phyloP scores from a whole-genome alignment of 2,329 filamentous ascomycete species.

The Diplodia seriata region DNA sequence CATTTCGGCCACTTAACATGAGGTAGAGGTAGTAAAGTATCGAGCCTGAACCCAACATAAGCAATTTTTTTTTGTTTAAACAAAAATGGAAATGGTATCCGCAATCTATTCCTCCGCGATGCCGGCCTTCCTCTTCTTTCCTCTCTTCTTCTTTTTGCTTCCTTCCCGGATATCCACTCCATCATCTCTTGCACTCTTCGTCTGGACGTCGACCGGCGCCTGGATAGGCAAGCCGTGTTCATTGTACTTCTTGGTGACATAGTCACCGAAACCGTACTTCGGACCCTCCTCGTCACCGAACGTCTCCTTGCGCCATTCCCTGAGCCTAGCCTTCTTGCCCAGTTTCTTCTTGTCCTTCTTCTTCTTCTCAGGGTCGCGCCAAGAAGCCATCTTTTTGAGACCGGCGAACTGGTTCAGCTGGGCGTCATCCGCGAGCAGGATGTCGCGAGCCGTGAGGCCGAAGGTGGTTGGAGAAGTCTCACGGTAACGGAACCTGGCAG shows the following conservation, averaged over 20 bases:
- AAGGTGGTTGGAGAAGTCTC: slow-evolving; percentile 91
- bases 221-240: slow-evolving; percentile 37
- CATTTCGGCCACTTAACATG: neutral
- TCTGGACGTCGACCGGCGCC: slow-evolving; percentile 37
- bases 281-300: slow-evolving; percentile 67
- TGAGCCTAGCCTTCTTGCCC: slow-evolving; percentile 88
- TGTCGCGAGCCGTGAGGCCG: slow-evolving; percentile 87
- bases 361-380: slow-evolving; percentile 89
- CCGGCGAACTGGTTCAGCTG: slow-evolving; percentile 90
- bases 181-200: slow-evolving; percentile 43
- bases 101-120: slow-evolving; percentile 24
- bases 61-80: neutral
- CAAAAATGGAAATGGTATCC: neutral
- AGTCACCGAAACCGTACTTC: slow-evolving; percentile 51
- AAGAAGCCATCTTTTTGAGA: slow-evolving; percentile 91
- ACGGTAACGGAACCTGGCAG: slow-evolving; percentile 81
- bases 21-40: neutral
- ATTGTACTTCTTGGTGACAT: slow-evolving; percentile 39
- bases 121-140: slow-evolving; percentile 45
- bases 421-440: slow-evolving; percentile 85
- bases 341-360: slow-evolving; percentile 84
- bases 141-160: slow-evolving; percentile 48
- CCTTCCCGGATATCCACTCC: slow-evolving; percentile 43
- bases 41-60: neutral
- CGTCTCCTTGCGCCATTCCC: slow-evolving; percentile 80